Percentiles rank a stretch among this genome's conserved stretches.
These are phyloP conservation scores for Epichloe bromicola DNA, from an alignment of 2,329 filamentous ascomycete genomes.

Conservation along the genomic window DNA sequence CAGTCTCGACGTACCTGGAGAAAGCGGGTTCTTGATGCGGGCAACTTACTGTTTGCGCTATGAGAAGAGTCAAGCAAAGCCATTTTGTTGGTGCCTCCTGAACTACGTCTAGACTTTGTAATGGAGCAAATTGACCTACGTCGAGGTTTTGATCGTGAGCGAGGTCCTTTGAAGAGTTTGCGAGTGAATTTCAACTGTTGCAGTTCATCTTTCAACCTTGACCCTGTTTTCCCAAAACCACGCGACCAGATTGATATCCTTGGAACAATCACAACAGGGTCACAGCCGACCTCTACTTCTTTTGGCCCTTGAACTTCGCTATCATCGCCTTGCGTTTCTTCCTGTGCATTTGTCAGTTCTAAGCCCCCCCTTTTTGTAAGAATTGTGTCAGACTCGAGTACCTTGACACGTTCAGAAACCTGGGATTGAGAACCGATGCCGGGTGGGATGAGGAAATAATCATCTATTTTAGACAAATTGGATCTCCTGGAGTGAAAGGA, in stretches of 20 bases:
- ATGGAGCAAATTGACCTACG: slow-evolving; percentile 22
- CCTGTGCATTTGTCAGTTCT: not conserved
- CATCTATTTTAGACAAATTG: not conserved
- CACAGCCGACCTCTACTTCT: not conserved
- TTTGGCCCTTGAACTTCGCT: not conserved
- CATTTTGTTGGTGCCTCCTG: not conserved
- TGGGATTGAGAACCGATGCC: not conserved
- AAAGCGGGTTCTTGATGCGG: not conserved
- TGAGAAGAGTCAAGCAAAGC: not conserved
- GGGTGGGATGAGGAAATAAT: not conserved
- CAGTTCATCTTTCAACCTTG: slow-evolving; percentile 21
- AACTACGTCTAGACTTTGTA: slow-evolving; percentile 16
- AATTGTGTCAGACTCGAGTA: not conserved
- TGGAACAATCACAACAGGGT: not conserved
- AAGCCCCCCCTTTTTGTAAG: not conserved
- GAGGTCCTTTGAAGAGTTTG: slow-evolving; percentile 28
- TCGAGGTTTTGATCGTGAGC: slow-evolving; percentile 28
- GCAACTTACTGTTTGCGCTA: slow-evolving; percentile 2
- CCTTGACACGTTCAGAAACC: not conserved
- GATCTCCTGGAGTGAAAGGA: not conserved
- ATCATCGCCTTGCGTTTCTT: not conserved
- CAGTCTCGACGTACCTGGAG: not conserved
- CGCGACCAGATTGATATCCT: slow-evolving; percentile 10
- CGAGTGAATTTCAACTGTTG: slow-evolving; percentile 16
- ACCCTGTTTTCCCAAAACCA: slow-evolving; percentile 11